These are phyloP conservation scores for Diplodia scrobiculata DNA, from an alignment of 2,329 filamentous ascomycete genomes.

Conservation along the genomic window DNA sequence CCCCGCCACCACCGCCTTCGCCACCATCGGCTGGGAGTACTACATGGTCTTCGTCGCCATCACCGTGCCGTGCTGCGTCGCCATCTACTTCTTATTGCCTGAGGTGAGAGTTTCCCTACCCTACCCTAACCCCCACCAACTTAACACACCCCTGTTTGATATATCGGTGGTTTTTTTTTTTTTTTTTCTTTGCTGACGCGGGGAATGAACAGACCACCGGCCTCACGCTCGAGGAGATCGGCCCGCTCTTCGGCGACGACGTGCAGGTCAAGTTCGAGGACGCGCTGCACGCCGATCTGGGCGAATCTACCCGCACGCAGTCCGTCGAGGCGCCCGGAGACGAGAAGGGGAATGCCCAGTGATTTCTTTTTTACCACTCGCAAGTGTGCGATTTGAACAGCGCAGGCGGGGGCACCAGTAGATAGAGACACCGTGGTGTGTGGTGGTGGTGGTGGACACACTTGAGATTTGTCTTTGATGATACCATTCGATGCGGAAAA, in stretches of 20 bases:
- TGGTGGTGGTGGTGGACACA: not conserved
- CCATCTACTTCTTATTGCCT: conserved; percentile 35
- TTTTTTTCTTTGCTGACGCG: too few relatives aligned
- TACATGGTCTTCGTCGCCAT: conserved; percentile 39
- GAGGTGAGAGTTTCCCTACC: conserved; percentile 30
- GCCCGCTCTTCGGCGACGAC: conserved; percentile 38
- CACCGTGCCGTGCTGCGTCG: conserved; percentile 35
- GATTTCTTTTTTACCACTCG: too few relatives aligned
- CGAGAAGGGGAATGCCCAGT: not conserved
- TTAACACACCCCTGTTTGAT: too few relatives aligned
- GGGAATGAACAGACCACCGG: conserved; percentile 33
- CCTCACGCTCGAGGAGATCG: conserved; percentile 41
- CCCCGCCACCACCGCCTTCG: conserved; percentile 32
- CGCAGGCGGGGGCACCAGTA: too few relatives aligned
- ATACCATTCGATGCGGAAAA: not conserved
- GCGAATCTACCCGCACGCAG: not conserved
- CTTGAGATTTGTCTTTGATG: not conserved
- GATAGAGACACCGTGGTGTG: too few relatives aligned
- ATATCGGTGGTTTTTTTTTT: too few relatives aligned
- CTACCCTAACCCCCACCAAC: too few relatives aligned
- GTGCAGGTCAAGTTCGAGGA: conserved; percentile 36
- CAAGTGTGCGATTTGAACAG: too few relatives aligned
- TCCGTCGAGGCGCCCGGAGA: not conserved
- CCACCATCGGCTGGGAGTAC: conserved; percentile 40
- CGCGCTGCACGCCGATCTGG: conserved; percentile 27